Conservation (phyloP, 495 filamentous ascomycete species). For the Parmelia sp. region DNA sequence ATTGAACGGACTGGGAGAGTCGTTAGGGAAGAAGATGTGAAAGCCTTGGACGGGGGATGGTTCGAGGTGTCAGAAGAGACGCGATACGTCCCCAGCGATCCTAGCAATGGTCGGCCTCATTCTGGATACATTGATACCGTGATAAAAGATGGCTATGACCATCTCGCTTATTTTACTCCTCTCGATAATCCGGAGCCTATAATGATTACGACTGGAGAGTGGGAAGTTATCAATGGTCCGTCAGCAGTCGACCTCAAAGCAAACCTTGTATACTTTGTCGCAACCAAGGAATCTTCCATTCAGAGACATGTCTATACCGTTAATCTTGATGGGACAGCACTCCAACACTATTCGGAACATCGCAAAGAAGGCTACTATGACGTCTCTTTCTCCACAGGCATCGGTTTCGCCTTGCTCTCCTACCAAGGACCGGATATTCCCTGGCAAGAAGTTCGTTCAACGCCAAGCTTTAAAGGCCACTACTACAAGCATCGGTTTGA, state of each 20-base stretch:
- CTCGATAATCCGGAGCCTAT: conserved; percentile 72
- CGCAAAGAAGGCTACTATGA: conserved; percentile 75
- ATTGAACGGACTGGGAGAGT: conserved; percentile 64
- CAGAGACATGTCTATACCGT: conserved; percentile 89
- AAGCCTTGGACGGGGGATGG: conserved; percentile 86
- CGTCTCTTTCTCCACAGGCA: conserved; percentile 75
- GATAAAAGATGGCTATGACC: conserved; percentile 79
- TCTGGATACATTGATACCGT: conserved; percentile 93
- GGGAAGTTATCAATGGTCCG: conserved; percentile 88
- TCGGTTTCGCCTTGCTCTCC: conserved; percentile 73
- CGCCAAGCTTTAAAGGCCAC: conserved; percentile 55
- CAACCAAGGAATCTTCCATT: conserved; percentile 78
- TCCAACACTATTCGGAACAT: conserved; percentile 67
- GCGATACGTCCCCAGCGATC: conserved; percentile 77
- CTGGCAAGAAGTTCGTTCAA: conserved; percentile 87
- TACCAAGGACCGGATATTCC: conserved; percentile 83
- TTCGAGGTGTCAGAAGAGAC: conserved; percentile 90
- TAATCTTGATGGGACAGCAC: conserved; percentile 65
- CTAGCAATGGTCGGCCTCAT: conserved; percentile 63
- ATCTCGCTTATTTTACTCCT: conserved; percentile 92
- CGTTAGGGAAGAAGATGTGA: conserved; percentile 69
- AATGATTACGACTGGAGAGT: conserved; percentile 79
- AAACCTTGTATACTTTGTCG: conserved; percentile 84
- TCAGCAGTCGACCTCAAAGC: conserved; percentile 78
- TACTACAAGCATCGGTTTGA: conserved; percentile 65